Base-by-base conservation (phyloP, 2,329 filamentous ascomycete species). In the Xylariaceae sp. region DNA sequence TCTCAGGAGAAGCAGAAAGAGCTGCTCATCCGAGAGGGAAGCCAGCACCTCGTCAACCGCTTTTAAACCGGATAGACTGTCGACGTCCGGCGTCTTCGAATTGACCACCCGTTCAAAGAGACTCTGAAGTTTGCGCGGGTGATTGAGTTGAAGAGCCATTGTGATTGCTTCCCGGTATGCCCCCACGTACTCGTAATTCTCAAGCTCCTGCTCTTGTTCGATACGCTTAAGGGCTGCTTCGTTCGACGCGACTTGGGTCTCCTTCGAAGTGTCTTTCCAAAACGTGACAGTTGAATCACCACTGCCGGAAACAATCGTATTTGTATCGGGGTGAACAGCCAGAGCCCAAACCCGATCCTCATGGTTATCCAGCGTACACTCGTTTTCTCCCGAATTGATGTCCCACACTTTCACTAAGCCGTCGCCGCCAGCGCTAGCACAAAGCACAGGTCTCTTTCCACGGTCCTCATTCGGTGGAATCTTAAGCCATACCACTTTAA, bases 371-470 rank as follows among this genome's bases (percentile, higher is more conserved):
- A 99, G 82, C 0, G 95, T 99, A 62, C 89, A 89, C 64, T 93
- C 91, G 2, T 87, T 81, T 73, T 98, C 95, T 45, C 93, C 92
- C 1, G 83, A 87, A 69, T 89, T 89, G 12, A 90, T 89, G 65
- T 96, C 91, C 95, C 95, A 99, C 29, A 99, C 86, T 75, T 98
- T 99, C 56, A 99, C 92, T 2, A 99, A 82, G 1, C 95, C 95
- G 73, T 99, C 96, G 56, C 92, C 93, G 40, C 90, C 95, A 14
- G 95, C 93, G 63, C 89, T 96, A 32, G 90, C 91, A 55, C 97
- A 85, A 56, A 90, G 86, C 1, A 90, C 79, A 20, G 83, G 82
- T 60, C 82, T 82, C 70, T 84, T 88, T 21, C 76, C 73, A 46
- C 81, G 77, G 19, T 82, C 78, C 56, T 81, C 74, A 21, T 75